phyloP scores from a whole-genome alignment of 257 asterid species.

The Solanum corneliomulleri region DNA sequence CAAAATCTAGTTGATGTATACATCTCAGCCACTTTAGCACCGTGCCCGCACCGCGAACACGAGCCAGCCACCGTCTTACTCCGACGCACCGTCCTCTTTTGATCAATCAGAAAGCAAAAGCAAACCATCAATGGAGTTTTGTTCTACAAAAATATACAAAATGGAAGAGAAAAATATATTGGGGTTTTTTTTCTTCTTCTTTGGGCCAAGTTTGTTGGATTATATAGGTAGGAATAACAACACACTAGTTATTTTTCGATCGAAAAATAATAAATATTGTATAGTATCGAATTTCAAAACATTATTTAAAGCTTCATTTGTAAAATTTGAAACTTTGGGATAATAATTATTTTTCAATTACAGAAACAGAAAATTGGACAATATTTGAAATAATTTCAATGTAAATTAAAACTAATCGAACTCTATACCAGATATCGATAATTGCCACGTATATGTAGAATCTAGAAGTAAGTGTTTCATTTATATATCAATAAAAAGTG shows the following conservation, averaged over 20 bases:
- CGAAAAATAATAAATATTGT: neutral
- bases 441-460: neutral
- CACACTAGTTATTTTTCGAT: neutral
- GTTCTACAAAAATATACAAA: neutral
- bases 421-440: neutral
- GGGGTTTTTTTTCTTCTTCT: neutral
- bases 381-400: neutral
- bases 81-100: constrained; percentile 41
- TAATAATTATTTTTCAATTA: neutral
- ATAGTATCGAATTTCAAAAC: neutral
- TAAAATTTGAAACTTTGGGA: neutral
- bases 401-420: neutral
- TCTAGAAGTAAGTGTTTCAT: neutral
- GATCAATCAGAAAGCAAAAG: constrained; percentile 74
- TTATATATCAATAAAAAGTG: neutral
- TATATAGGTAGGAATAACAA: neutral
- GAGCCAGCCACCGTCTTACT: constrained; percentile 63
- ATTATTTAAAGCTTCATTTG: neutral
- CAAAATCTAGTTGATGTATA: constrained; percentile 66
- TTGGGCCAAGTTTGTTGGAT: neutral
- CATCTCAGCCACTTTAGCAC: constrained; percentile 74
- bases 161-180: neutral
- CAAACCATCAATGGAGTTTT: constrained; percentile 36
- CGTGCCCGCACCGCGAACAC: constrained; percentile 57
- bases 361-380: neutral